Evolutionary conservation across 2,329 filamentous ascomycete genomes (phyloP).

Genomic region (Ophiocordyceps robertsii): DNA sequence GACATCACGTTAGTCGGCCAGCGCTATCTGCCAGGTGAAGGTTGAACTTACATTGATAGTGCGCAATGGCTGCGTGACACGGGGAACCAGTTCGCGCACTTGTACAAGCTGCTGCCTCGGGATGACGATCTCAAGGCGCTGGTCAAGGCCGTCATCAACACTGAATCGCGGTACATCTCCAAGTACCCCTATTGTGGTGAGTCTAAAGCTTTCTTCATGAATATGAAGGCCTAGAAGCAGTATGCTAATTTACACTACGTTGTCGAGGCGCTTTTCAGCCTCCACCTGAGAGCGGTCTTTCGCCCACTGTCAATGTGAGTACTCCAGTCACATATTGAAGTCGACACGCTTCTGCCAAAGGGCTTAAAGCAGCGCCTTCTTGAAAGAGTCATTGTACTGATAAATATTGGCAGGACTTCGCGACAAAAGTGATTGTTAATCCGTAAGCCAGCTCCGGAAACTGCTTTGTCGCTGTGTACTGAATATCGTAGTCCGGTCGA

Average conservation of each 20-base stretch:
- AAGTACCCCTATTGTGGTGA: slow-evolving; percentile 57
- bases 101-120: slow-evolving; percentile 43
- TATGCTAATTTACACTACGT: not conserved
- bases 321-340: no score
- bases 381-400: no score
- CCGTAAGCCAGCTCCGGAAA: slow-evolving; percentile 8
- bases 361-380: no score
- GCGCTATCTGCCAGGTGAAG: not conserved
- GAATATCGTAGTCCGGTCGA: slow-evolving; percentile 8
- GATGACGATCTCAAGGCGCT: slow-evolving; percentile 50
- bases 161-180: slow-evolving; percentile 55
- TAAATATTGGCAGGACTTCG: slow-evolving; percentile 6
- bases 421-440: slow-evolving; percentile 9
- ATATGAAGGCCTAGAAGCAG: no score
- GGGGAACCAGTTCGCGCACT: slow-evolving; percentile 59
- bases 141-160: slow-evolving; percentile 58
- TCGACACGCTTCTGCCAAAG: no score
- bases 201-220: not conserved
- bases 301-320: slow-evolving; percentile 11
- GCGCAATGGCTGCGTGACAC: slow-evolving; percentile 68
- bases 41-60: slow-evolving; percentile 3
- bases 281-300: slow-evolving; percentile 52
- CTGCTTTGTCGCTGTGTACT: not conserved
- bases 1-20: slow-evolving; percentile 10
- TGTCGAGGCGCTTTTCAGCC: slow-evolving; percentile 68